A percentile compares a stretch with the other conserved stretches of the same genome.
Evolutionary conservation across 768 basidiomycete genomes (phyloP).

Genomic region (Russula sp.): DNA sequence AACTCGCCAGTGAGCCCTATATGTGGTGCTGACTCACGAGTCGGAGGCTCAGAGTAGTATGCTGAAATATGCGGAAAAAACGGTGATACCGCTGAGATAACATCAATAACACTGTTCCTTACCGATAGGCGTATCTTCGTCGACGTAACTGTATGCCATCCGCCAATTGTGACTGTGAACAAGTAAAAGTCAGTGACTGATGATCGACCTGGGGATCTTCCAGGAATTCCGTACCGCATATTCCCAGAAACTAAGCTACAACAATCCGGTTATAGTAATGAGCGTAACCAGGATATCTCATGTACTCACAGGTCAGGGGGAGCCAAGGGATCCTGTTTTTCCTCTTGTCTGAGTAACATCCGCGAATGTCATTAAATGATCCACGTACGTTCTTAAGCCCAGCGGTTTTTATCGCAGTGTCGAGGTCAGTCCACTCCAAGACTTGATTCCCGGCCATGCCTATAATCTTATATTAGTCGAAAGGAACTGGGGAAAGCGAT

Average conservation of each 20-base stretch:
- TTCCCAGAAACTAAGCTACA: conserved; percentile 21
- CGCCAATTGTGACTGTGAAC: conserved; percentile 25
- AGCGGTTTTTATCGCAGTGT: conserved; percentile 37
- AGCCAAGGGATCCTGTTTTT: conserved; percentile 37
- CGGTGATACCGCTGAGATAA: background rate
- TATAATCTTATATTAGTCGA: background rate
- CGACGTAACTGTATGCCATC: conserved; percentile 23
- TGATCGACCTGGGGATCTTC: too few species aligned
- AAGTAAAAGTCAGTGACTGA: background rate
- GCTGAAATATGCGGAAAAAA: conserved; percentile 8
- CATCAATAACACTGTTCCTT: conserved; percentile 2
- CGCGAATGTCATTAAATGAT: background rate
- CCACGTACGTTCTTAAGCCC: conserved; percentile 37
- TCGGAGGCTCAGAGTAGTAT: conserved; percentile 25
- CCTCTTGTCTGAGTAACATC: background rate
- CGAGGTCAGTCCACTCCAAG: conserved; percentile 36
- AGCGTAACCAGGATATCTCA: background rate
- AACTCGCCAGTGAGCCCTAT: background rate
- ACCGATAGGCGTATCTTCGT: conserved; percentile 24
- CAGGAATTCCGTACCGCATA: conserved; percentile 10
- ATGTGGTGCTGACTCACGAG: conserved; percentile 18
- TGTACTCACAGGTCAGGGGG: conserved; percentile 41
- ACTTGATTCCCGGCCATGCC: conserved; percentile 39
- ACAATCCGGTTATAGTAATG: conserved; percentile 15
- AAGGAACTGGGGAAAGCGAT: background rate